Conservation (phyloP, 768 basidiomycete genomes). For the Naganishia randhawae region DNA sequence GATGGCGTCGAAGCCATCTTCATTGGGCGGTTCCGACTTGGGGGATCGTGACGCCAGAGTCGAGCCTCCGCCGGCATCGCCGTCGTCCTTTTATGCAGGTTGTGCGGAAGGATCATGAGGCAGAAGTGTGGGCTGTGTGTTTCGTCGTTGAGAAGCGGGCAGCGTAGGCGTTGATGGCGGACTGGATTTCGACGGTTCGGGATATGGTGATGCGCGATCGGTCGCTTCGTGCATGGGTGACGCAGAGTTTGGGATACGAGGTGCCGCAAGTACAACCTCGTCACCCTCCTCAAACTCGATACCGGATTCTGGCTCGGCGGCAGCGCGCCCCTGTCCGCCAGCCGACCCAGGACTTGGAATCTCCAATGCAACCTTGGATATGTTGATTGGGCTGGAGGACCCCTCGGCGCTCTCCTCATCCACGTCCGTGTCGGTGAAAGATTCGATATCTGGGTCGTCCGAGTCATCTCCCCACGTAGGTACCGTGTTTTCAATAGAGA, state of each 20-base stretch:
- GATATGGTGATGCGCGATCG: not conserved
- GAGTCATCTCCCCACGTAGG: slow-evolving; percentile 70
- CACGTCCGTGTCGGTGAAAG: slow-evolving; percentile 69
- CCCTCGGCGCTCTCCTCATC: not conserved
- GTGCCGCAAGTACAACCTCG: not conserved
- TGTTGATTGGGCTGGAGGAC: not conserved
- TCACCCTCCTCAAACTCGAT: not conserved
- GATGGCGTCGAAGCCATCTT: not conserved
- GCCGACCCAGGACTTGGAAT: not conserved
- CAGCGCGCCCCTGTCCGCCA: not conserved
- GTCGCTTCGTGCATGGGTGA: not conserved
- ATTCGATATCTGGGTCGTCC: slow-evolving; percentile 70
- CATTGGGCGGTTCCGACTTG: not conserved
- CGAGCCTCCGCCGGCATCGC: not conserved
- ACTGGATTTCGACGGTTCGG: not conserved
- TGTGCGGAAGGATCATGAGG: not conserved
- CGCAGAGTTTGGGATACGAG: not conserved
- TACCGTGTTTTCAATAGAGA: slow-evolving; percentile 81
- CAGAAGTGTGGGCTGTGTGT: not conserved
- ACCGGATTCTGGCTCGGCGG: not conserved
- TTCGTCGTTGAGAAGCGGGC: not conserved
- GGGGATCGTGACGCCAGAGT: not conserved
- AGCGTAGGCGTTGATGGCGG: not conserved
- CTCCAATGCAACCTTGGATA: not conserved
- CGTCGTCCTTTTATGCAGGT: too few species aligned